Evolutionary conservation across 2,329 filamentous ascomycete genomes (phyloP), one percentile per base, ranked within the genome.

Genomic region (Ceratocystis variospora): DNA sequence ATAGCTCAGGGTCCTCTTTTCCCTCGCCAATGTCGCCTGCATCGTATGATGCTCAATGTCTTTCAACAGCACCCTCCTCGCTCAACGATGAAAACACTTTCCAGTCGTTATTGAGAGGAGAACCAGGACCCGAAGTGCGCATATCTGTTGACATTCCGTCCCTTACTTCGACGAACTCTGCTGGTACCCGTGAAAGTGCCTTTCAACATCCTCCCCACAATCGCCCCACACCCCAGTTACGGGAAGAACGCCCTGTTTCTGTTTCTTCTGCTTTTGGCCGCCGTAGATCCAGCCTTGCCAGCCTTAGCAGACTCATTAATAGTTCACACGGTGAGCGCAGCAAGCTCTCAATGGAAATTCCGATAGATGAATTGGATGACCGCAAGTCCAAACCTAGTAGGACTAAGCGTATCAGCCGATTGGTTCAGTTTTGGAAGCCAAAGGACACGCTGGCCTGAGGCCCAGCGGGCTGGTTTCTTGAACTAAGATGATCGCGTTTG

Each of bases 371-470:
- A 50, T 80, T 85, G n/a, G 72, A 76, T 0, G 82, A 83, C 41
- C 83, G 82, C 71, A 82, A 80, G 77, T 70, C 73, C 6, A 85
- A 84, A 73, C 72, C 71, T 28, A 89, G 86, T 78, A 88, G 85
- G 73, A 79, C 83, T 46, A 88, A 85, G 73, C 82, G 87, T 37
- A 76, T 91, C 46, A 87, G 88, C 73, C 86, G 87, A 63, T 80
- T 91, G 77, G 85, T 90, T 80, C 85, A 87, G 71, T 92, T 92
- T 74, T 92, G 87, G 87, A 89, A 87, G 75, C 78, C 80, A 8
- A 80, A 81, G 68, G 73, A 76, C 46, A 70, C 68, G 2, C 68
- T 72, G 44, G 37, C 63, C 41, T 68, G 67, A 65, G 50, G 33
- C 19, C 46, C 8, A 28, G 31, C 41, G 31, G 22, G n/a, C 50